phyloP scores from a whole-genome alignment of 768 basidiomycete genomes.

The Lactarius evosmus region DNA sequence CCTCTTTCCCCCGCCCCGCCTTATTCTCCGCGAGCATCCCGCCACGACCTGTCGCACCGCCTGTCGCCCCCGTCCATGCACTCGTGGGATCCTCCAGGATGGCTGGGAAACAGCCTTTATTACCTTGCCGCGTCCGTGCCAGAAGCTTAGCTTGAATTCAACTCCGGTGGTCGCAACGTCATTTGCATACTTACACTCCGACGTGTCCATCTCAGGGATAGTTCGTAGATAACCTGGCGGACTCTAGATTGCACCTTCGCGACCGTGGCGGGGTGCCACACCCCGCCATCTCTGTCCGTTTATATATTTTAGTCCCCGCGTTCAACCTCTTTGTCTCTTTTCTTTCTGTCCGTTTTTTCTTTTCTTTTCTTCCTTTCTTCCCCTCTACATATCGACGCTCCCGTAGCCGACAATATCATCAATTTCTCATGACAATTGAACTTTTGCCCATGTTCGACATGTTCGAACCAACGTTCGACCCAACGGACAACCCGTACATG shows the following conservation, averaged over 20 bases:
- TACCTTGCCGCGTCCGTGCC: neutral
- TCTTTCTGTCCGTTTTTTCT: neutral
- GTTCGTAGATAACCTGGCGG: slow-evolving; percentile 27
- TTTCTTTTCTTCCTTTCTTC: neutral
- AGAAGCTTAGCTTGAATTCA: slow-evolving; percentile 13
- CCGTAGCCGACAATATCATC: slow-evolving; percentile 3
- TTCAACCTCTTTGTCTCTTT: neutral
- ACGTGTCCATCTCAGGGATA: slow-evolving; percentile 26
- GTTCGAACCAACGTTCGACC: slow-evolving; percentile 13
- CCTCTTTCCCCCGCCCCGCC: neutral
- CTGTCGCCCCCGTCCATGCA: neutral
- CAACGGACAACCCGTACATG: slow-evolving; percentile 22
- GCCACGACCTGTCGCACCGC: neutral
- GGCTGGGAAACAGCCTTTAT: neutral
- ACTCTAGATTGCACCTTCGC: slow-evolving; percentile 23
- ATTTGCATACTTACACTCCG: slow-evolving; percentile 17
- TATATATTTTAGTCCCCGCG: slow-evolving; percentile 19
- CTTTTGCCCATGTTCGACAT: neutral
- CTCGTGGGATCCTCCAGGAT: neutral
- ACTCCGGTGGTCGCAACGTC: slow-evolving; percentile 8
- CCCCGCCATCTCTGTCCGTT: slow-evolving; percentile 1
- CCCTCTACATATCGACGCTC: neutral
- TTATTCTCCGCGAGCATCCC: neutral
- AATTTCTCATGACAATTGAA: slow-evolving; percentile 8
- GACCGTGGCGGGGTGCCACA: slow-evolving; percentile 24